A percentile compares a stretch with the other conserved stretches of the same genome.
phyloP scores from a whole-genome alignment of 1,284 basidiomycete genomes.

The Tilletia walkeri region DNA sequence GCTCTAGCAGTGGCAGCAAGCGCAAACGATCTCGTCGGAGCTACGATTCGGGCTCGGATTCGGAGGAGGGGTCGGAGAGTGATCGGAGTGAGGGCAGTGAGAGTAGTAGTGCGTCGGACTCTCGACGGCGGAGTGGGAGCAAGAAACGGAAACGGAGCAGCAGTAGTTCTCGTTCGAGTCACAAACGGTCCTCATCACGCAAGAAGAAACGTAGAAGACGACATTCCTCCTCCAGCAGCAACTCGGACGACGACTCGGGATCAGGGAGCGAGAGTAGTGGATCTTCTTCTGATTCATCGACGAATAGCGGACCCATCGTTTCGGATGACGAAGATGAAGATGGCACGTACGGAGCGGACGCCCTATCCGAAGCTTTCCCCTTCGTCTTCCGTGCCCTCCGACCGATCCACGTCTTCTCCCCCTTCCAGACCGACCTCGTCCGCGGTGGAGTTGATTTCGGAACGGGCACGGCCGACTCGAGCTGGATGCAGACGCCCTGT shows the following conservation, averaged over 20 bases:
- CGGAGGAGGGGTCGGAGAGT: not conserved
- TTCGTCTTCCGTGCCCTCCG: constrained; percentile 46
- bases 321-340: constrained; percentile 10
- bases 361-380: not conserved
- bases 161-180: not conserved
- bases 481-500: constrained; percentile 46
- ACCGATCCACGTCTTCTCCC: constrained; percentile 26
- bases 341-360: not conserved
- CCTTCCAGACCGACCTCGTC: constrained; percentile 8
- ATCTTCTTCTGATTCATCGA: not conserved
- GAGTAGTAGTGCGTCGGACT: not conserved
- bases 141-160: not conserved
- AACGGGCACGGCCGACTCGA: constrained; percentile 14
- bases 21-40: constrained; percentile 22
- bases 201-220: not conserved
- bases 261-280: not conserved
- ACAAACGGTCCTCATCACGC: not conserved
- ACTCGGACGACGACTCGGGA: constrained; percentile 5
- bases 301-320: not conserved
- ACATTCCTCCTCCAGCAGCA: not conserved
- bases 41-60: constrained; percentile 17
- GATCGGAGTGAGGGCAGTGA: constrained; percentile 30
- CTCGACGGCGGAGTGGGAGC: not conserved
- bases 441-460: constrained; percentile 15
- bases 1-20: constrained; percentile 23